Conservation (phyloP, 257 asterid species). For the Lavandula angustifolia region DNA sequence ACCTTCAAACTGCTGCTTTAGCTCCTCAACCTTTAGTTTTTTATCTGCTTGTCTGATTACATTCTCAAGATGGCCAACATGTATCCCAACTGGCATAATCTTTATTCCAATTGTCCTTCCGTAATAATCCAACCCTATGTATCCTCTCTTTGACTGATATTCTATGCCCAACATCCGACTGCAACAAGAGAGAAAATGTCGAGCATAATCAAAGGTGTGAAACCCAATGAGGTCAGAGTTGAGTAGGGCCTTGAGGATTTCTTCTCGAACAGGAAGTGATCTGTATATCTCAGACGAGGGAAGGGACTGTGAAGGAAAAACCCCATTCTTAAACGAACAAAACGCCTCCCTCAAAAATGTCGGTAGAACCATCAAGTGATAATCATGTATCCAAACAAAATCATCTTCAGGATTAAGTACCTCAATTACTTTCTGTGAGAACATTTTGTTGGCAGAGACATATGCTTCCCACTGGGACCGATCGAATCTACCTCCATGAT, state of each 20-base stretch:
- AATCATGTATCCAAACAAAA: constrained; percentile 85
- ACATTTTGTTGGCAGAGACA: constrained; percentile 72
- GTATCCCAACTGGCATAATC: constrained; percentile 82
- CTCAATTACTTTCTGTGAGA: constrained; percentile 76
- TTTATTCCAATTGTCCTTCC: constrained; percentile 81
- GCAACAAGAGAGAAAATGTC: constrained; percentile 79
- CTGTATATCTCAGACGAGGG: constrained; percentile 78
- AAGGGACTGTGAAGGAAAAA: constrained; percentile 77
- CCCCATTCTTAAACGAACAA: constrained; percentile 66
- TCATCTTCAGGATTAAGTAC: constrained; percentile 85
- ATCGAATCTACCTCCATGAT: constrained; percentile 74
- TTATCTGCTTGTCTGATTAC: constrained; percentile 54
- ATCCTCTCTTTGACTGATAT: constrained; percentile 77
- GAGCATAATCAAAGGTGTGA: constrained; percentile 80
- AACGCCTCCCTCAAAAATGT: constrained; percentile 82
- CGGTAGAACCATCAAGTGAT: constrained; percentile 86
- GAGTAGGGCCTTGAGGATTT: constrained; percentile 73
- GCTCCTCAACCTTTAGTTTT: constrained; percentile 51
- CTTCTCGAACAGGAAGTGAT: constrained; percentile 83
- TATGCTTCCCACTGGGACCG: constrained; percentile 83
- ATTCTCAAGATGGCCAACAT: constrained; percentile 72
- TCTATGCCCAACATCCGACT: constrained; percentile 85
- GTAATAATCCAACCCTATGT: constrained; percentile 72
- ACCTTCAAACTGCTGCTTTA: constrained; percentile 62
- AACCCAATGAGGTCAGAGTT: constrained; percentile 77